Conservation (phyloP, 2,329 filamentous ascomycete species). For the Pochonia chlamydosporia region DNA sequence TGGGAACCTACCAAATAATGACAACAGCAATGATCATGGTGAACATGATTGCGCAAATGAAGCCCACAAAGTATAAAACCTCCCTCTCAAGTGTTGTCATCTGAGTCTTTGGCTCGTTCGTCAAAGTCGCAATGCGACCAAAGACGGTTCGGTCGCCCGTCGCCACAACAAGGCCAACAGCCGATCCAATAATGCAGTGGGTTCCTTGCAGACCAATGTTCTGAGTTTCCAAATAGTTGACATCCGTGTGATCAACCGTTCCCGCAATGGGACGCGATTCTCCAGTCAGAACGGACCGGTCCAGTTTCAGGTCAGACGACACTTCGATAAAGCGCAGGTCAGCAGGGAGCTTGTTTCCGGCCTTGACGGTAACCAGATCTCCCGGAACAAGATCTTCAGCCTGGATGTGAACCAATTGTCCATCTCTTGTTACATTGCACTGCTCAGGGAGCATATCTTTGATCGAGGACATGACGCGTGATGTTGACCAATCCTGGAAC, state of each 20-base stretch:
- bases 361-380: slow-evolving; percentile 61
- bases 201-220: slow-evolving; percentile 77
- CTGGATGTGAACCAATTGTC: slow-evolving; percentile 39
- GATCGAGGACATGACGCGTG: slow-evolving; percentile 72
- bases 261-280: slow-evolving; percentile 61
- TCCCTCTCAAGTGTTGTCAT: slow-evolving; percentile 68
- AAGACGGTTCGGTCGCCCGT: slow-evolving; percentile 72
- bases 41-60: slow-evolving; percentile 64
- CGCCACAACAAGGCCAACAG: slow-evolving; percentile 61
- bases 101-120: slow-evolving; percentile 61
- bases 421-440: slow-evolving; percentile 59
- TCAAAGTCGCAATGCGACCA: slow-evolving; percentile 67
- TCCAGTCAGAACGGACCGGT: slow-evolving; percentile 65
- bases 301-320: slow-evolving; percentile 65
- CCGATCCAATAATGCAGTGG: slow-evolving; percentile 65
- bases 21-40: slow-evolving; percentile 60
- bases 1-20: slow-evolving; percentile 51
- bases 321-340: slow-evolving; percentile 66
- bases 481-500: slow-evolving; percentile 72
- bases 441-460: slow-evolving; percentile 74
- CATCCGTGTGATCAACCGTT: slow-evolving; percentile 59
- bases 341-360: slow-evolving; percentile 68
- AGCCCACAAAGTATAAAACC: slow-evolving; percentile 64
- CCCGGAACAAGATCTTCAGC: slow-evolving; percentile 64
- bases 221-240: slow-evolving; percentile 71